Evolutionary conservation across 371 early-diverging fungal genomes (phyloP).

Genomic region (Phascolomyces articulosus): DNA sequence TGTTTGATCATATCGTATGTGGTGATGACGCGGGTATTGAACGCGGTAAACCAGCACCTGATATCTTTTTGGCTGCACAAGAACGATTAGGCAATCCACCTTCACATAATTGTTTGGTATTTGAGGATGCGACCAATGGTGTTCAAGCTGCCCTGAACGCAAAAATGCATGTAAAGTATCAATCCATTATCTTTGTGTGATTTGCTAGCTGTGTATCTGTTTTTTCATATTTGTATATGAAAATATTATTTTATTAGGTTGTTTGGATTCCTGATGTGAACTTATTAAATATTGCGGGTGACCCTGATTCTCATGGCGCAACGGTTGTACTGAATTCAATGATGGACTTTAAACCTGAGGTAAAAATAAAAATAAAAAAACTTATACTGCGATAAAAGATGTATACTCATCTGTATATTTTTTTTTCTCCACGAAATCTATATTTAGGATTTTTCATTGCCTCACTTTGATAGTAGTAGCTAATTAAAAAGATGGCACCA

Average conservation of each 20-base stretch:
- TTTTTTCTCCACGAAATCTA: neutral
- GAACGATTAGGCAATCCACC: slow-evolving; percentile 49
- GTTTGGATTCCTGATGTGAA: slow-evolving; percentile 83
- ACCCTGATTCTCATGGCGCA: slow-evolving; percentile 43
- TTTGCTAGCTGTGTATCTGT: too few species aligned
- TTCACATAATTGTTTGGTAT: slow-evolving; percentile 79
- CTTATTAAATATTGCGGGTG: slow-evolving; percentile 34
- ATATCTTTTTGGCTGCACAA: slow-evolving; percentile 83
- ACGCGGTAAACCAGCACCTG: slow-evolving; percentile 89
- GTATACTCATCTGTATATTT: too few species aligned
- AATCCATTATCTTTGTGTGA: too few species aligned
- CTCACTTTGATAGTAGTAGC: slow-evolving; percentile 14
- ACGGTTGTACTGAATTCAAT: slow-evolving; percentile 59
- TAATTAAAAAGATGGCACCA: slow-evolving; percentile 6
- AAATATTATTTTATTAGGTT: slow-evolving; percentile 34
- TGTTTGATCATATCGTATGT: slow-evolving; percentile 82
- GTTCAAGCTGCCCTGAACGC: slow-evolving; percentile 85
- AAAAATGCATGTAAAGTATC: slow-evolving; percentile 81
- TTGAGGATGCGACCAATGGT: slow-evolving; percentile 91
- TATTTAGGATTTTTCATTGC: slow-evolving; percentile 23
- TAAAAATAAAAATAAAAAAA: neutral
- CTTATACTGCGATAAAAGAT: too few species aligned
- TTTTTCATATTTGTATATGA: neutral
- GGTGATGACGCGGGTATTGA: slow-evolving; percentile 85
- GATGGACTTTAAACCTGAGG: slow-evolving; percentile 73